phyloP scores from a whole-genome alignment of 352 stramenopile genomes.

The Globisporangium radiosum region DNA sequence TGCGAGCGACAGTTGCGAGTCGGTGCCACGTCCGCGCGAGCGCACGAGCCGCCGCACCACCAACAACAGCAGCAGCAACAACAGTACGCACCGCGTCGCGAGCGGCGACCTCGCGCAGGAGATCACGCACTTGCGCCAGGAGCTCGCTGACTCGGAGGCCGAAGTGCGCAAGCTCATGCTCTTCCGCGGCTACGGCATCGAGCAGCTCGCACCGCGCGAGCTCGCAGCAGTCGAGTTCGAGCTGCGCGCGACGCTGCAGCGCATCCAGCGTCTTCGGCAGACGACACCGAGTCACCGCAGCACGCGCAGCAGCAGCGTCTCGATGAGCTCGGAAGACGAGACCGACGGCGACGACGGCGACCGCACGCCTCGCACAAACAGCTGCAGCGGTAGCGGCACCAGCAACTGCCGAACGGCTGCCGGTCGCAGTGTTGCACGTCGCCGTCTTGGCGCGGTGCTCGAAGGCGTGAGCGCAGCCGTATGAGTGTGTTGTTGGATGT shows the following conservation, averaged over 20 bases:
- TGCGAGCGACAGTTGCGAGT: not conserved
- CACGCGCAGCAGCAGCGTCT: not conserved
- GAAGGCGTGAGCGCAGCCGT: no score
- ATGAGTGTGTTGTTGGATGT: no score
- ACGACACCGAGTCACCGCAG: not conserved
- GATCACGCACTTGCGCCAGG: conserved; percentile 56
- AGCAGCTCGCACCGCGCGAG: conserved; percentile 34
- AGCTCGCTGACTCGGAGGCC: conserved; percentile 67
- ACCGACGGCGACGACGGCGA: conserved; percentile 4
- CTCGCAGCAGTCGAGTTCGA: conserved; percentile 50
- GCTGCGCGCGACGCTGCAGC: conserved; percentile 44
- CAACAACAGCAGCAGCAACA: no score
- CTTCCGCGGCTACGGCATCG: conserved; percentile 69
- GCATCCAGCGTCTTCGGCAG: conserved; percentile 35
- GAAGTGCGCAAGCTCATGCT: conserved; percentile 73
- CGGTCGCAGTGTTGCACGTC: no score
- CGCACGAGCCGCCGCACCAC: not conserved
- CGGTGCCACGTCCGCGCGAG: not conserved
- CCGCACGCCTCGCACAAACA: not conserved
- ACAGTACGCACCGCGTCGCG: no score
- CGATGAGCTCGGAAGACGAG: conserved; percentile 8
- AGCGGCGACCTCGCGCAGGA: conserved; percentile 39
- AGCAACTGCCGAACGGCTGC: no score
- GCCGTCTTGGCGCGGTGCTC: no score
- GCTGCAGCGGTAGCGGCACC: no score